phyloP scores from a whole-genome alignment of 371 early-diverging fungal genomes.

The Rhizopus sp. region DNA sequence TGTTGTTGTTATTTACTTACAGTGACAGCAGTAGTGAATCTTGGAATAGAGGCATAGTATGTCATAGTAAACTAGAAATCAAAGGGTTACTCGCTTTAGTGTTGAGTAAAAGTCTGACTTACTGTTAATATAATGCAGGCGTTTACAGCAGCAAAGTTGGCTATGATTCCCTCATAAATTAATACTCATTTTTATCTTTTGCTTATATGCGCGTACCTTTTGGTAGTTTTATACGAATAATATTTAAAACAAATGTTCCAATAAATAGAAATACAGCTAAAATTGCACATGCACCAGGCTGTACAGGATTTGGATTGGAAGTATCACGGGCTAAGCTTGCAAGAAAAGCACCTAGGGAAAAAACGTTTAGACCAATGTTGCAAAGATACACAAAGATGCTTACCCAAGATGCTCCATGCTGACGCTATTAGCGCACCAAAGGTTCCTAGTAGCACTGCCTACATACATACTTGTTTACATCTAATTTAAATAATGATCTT shows the following conservation, averaged over 20 bases:
- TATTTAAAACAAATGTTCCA: conserved; percentile 38
- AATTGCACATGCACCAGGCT: conserved; percentile 35
- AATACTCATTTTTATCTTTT: background rate
- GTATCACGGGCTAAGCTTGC: conserved; percentile 34
- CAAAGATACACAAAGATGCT: background rate
- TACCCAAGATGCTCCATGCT: conserved; percentile 36
- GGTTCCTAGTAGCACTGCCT: conserved; percentile 36
- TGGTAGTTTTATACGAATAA: conserved; percentile 37
- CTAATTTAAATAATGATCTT: background rate
- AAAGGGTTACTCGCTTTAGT: background rate
- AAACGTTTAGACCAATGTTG: background rate
- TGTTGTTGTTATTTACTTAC: conserved; percentile 16
- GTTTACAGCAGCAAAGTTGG: conserved; percentile 41
- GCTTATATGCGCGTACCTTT: conserved; percentile 26
- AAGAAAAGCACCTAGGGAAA: conserved; percentile 27
- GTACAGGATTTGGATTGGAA: conserved; percentile 30
- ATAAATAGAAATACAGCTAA: conserved; percentile 40
- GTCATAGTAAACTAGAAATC: conserved; percentile 36
- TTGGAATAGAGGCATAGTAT: conserved; percentile 17
- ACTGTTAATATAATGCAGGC: conserved; percentile 39
- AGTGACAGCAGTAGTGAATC: conserved; percentile 20
- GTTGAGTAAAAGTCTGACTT: conserved; percentile 7
- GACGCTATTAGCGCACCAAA: conserved; percentile 31
- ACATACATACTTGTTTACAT: background rate
- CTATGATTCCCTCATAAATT: conserved; percentile 12